phyloP scores from a whole-genome alignment of 495 filamentous ascomycete genomes.

The Podospora australis region DNA sequence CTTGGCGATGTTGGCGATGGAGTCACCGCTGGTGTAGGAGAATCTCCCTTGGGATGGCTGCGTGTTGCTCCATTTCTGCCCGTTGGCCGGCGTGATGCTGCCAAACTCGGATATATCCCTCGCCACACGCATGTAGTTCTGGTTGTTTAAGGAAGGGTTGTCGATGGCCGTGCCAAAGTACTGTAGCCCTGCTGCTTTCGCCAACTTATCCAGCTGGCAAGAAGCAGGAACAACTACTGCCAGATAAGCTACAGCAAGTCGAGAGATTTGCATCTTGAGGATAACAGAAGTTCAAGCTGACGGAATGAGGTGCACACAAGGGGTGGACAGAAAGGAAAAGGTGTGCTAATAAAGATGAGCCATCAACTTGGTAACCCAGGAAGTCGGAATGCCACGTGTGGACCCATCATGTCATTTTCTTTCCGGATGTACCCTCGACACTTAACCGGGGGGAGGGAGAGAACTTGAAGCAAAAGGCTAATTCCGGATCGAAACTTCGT shows the following conservation, averaged over 20 bases:
- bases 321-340: background rate
- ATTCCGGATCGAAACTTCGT: no score
- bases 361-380: background rate
- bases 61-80: conserved; percentile 41
- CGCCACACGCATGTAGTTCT: conserved; percentile 35
- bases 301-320: no score
- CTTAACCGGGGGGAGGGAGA: background rate
- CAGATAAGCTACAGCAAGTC: background rate
- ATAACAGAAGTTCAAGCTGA: background rate
- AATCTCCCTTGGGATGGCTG: conserved; percentile 37
- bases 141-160: conserved; percentile 46
- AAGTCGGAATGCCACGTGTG: background rate
- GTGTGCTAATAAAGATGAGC: no score
- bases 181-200: conserved; percentile 39
- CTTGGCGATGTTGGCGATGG: conserved; percentile 41
- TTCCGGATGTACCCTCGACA: no score
- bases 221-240: background rate
- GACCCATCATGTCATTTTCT: no score
- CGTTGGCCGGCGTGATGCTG: conserved; percentile 49
- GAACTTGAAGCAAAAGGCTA: background rate
- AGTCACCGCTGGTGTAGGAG: conserved; percentile 41
- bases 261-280: background rate
- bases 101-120: conserved; percentile 46
- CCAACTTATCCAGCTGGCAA: conserved; percentile 40
- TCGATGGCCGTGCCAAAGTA: conserved; percentile 57